Conservation (phyloP, 2,329 filamentous ascomycete species). For the Diplodia corticola region DNA sequence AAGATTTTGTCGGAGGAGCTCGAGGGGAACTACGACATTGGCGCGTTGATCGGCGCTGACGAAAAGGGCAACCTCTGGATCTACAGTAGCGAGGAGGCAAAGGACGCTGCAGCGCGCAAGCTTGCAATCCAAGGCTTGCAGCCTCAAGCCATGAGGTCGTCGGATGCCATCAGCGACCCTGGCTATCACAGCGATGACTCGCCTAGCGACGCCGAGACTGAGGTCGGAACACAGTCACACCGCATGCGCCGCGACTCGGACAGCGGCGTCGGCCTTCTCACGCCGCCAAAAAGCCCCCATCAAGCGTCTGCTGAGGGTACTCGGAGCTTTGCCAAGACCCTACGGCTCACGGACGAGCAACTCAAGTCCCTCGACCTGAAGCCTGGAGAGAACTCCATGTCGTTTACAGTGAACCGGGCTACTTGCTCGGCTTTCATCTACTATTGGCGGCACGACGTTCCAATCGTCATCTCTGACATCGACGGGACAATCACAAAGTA, state of each 20-base stretch:
- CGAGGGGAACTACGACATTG: constrained; percentile 94
- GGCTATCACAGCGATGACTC: constrained; percentile 91
- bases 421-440: constrained; percentile 93
- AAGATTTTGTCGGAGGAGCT: constrained; percentile 91
- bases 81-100: constrained; percentile 95
- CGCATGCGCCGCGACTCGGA: constrained; percentile 70
- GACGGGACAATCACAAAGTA: constrained; percentile 96
- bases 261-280: constrained; percentile 65
- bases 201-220: constrained; percentile 59
- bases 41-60: constrained; percentile 90
- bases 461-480: constrained; percentile 97
- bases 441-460: constrained; percentile 85
- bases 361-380: constrained; percentile 81
- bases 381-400: constrained; percentile 86
- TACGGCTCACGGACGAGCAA: constrained; percentile 92
- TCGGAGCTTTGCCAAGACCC: constrained; percentile 92
- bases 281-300: constrained; percentile 56
- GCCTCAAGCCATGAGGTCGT: constrained; percentile 55
- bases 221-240: constrained; percentile 42
- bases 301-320: constrained; percentile 64
- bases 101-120: constrained; percentile 76
- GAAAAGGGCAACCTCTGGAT: constrained; percentile 99
- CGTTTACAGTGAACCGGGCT: constrained; percentile 92
- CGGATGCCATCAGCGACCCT: constrained; percentile 87
- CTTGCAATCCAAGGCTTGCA: constrained; percentile 55